phyloP scores from a whole-genome alignment of 2,329 filamentous ascomycete genomes.

The Ustulina deusta region DNA sequence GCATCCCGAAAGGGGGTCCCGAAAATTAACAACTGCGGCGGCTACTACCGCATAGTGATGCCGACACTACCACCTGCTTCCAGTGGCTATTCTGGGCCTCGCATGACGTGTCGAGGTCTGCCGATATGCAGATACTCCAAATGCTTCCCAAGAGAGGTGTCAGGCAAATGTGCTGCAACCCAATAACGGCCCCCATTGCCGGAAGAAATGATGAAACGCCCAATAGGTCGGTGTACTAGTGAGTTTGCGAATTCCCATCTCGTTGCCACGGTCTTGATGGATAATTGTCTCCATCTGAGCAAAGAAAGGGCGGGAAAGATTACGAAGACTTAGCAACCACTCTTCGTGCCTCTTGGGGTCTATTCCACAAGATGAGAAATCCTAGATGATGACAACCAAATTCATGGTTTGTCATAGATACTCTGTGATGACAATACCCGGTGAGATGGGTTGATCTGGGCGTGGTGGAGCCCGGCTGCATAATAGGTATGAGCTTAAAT shows the following conservation, averaged over 20 bases:
- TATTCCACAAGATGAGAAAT: background rate
- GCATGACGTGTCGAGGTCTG: slow-evolving; percentile 11
- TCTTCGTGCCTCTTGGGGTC: background rate
- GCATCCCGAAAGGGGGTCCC: background rate
- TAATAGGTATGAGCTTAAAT: slow-evolving; percentile 4
- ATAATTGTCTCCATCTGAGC: background rate
- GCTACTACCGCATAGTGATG: slow-evolving; percentile 10
- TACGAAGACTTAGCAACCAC: slow-evolving; percentile 5
- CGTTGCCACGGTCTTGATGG: background rate
- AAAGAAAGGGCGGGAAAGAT: background rate
- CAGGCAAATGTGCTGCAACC: slow-evolving; percentile 28
- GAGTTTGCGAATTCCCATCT: background rate
- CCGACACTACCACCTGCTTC: slow-evolving; percentile 17
- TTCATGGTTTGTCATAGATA: slow-evolving; percentile 31
- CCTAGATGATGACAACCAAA: background rate
- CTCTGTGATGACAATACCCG: slow-evolving; percentile 22
- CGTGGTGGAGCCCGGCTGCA: slow-evolving; percentile 7
- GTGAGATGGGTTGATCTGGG: slow-evolving; percentile 4
- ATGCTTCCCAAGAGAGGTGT: background rate
- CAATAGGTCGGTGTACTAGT: background rate
- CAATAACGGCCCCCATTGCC: slow-evolving; percentile 11
- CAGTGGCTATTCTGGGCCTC: too few species aligned
- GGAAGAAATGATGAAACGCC: slow-evolving; percentile 7
- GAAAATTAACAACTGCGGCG: slow-evolving; percentile 2
- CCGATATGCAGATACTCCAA: slow-evolving; percentile 16